These are phyloP conservation scores for Sclerotiophoma versabilis DNA, from an alignment of 2,329 filamentous ascomycete genomes.

Conservation along the genomic window DNA sequence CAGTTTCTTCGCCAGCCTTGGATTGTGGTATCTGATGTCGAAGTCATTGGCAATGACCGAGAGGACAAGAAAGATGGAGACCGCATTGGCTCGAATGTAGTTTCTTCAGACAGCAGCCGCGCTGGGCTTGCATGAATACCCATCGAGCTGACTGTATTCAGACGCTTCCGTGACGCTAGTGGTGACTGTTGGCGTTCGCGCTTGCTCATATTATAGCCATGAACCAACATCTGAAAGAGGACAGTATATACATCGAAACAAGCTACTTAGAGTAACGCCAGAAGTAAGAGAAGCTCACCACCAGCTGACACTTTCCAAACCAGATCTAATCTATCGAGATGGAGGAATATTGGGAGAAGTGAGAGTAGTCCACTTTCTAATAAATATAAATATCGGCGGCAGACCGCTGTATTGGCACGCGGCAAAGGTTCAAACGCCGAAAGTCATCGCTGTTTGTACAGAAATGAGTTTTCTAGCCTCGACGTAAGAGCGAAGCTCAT, in stretches of 20 bases:
- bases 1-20: too few relatives aligned
- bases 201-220: not conserved
- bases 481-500: not conserved
- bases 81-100: not conserved
- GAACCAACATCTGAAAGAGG: not conserved
- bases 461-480: not conserved
- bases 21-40: not conserved
- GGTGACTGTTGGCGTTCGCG: not conserved
- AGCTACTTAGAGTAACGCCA: not conserved
- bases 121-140: too few relatives aligned
- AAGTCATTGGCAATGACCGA: not conserved
- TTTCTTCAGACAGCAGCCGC: not conserved
- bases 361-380: not conserved
- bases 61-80: not conserved
- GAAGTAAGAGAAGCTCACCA: not conserved
- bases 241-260: not conserved
- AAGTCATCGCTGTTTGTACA: not conserved
- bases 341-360: not conserved
- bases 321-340: not conserved
- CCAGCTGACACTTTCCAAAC: not conserved
- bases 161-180: not conserved
- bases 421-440: not conserved
- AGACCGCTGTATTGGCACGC: not conserved
- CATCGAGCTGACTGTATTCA: not conserved
- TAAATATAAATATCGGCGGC: not conserved